Base-by-base conservation (phyloP, 805 yeast genomes). In the Saccharomyces eubayanus region DNA sequence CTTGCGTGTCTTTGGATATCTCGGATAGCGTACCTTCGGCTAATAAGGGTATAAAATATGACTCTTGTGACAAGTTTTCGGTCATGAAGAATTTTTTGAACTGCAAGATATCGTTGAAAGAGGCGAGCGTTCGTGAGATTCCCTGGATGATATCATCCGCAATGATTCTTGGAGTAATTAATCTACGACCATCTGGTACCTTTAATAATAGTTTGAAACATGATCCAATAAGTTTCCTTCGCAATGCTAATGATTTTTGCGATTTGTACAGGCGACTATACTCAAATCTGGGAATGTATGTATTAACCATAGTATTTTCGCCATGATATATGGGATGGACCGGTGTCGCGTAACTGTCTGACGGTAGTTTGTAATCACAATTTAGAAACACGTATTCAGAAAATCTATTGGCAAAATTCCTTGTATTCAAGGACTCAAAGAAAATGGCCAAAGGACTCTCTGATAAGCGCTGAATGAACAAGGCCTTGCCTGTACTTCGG, bases 361-460 rank as follows among this genome's bases (percentile, higher is more conserved):
- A 49, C 40, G 47, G 47, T 5, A 31, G 21, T 29, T 28, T 14
- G 45, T 53, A 55, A 30, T 54, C 53, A 49, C 65, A 58, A 14
- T 57, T 55, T 21, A 59, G 51, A 36, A 64, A 62, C n/a, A 62
- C 47, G 41, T 56, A 57, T 49, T 61, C 61, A n/a, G 59, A 52
- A 16, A 64, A 60, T 31, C 56, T 49, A 11, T 41, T 43, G 1
- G 53, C 49, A 48, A 61, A 63, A 21, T 55, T 45, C 6, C 51
- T 31, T 4, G 66, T 55, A 50, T 57, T 59, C 14, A 64, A 31
- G 9, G 52, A 28, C n/a, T 50, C 53, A 24, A 62, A 54, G 24
- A 63, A 56, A 6, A 29, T 28, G 3, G 61, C 61, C 46, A 62
- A 49, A 1, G 69, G 69, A 48, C 67, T 61, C 27, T 55, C 51